phyloP scores from a whole-genome alignment of 192 early-diverging fungal species.

The Mortierella alpina region DNA sequence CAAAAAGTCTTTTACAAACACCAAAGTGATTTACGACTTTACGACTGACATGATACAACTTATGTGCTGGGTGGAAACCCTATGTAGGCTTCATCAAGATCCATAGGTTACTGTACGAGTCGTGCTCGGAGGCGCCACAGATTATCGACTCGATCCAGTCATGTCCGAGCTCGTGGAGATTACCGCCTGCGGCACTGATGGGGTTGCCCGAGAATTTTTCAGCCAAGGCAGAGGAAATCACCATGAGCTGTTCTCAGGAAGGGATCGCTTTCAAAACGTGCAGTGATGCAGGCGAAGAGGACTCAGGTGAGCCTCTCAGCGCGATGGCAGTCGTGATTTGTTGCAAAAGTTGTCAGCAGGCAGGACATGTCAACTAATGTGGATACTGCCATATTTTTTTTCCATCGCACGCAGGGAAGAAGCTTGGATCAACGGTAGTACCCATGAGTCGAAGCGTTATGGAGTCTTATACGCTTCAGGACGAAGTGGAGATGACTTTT shows the following conservation, averaged over 20 bases:
- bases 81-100: slow-evolving; percentile 45
- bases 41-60: neutral
- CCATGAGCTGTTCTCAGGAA: slow-evolving; percentile 26
- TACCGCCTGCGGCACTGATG: slow-evolving; percentile 19
- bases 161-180: slow-evolving; percentile 30
- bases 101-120: slow-evolving; percentile 44
- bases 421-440: slow-evolving; percentile 29
- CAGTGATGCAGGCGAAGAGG: slow-evolving; percentile 8
- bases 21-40: neutral
- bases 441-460: slow-evolving; percentile 11
- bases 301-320: slow-evolving; percentile 1
- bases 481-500: slow-evolving; percentile 22
- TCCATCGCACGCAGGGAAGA: slow-evolving; percentile 4
- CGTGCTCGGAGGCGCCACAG: slow-evolving; percentile 27
- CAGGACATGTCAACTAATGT: neutral
- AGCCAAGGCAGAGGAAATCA: slow-evolving; percentile 36
- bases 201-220: slow-evolving; percentile 43
- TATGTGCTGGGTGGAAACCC: no score
- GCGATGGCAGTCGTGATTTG: neutral
- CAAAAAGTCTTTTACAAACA: neutral
- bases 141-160: slow-evolving; percentile 21
- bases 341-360: neutral
- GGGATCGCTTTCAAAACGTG: slow-evolving; percentile 27
- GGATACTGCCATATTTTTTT: neutral
- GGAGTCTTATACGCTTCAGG: slow-evolving; percentile 16